Evolutionary conservation across 805 yeast genomes (phyloP).

Genomic region (Kodamaea lidongshanica): DNA sequence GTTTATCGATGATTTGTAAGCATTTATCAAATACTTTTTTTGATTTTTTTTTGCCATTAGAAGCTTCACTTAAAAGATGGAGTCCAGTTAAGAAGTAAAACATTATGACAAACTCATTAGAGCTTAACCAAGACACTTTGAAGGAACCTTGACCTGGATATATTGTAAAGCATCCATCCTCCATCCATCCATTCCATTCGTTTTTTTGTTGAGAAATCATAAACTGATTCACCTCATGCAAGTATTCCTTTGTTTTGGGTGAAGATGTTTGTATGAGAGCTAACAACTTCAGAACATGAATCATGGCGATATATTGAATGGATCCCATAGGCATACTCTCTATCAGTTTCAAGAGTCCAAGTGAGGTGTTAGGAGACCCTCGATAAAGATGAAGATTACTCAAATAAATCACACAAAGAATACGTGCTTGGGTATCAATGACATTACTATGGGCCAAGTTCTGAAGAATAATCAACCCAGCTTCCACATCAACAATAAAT

Average conservation of each 20-base stretch:
- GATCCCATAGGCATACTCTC: slow-evolving; percentile 6
- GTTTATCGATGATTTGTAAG: slow-evolving; percentile 24
- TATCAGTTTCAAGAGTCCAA: slow-evolving; percentile 6
- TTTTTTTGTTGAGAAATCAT: slow-evolving; percentile 13
- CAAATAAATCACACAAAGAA: slow-evolving; percentile 12
- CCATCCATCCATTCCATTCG: slow-evolving; percentile 18
- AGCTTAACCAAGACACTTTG: slow-evolving; percentile 30
- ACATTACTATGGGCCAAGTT: slow-evolving; percentile 4
- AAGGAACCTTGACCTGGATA: not conserved
- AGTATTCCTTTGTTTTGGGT: slow-evolving; percentile 7
- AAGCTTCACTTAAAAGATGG: slow-evolving; percentile 28
- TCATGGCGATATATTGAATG: slow-evolving; percentile 14
- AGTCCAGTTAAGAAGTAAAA: slow-evolving; percentile 41
- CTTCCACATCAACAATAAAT: slow-evolving; percentile 19
- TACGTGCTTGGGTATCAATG: slow-evolving; percentile 7
- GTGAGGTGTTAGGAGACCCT: slow-evolving; percentile 12
- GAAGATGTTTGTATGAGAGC: slow-evolving; percentile 11
- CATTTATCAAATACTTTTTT: slow-evolving; percentile 34
- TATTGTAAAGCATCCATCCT: slow-evolving; percentile 13
- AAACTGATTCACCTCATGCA: slow-evolving; percentile 11
- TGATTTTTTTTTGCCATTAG: slow-evolving; percentile 29
- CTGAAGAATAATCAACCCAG: slow-evolving; percentile 18
- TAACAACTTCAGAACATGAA: slow-evolving; percentile 11
- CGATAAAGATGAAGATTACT: slow-evolving; percentile 14
- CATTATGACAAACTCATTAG: slow-evolving; percentile 37